Base-by-base conservation (phyloP, 495 filamentous ascomycete species). In the Echria macrotheca region DNA sequence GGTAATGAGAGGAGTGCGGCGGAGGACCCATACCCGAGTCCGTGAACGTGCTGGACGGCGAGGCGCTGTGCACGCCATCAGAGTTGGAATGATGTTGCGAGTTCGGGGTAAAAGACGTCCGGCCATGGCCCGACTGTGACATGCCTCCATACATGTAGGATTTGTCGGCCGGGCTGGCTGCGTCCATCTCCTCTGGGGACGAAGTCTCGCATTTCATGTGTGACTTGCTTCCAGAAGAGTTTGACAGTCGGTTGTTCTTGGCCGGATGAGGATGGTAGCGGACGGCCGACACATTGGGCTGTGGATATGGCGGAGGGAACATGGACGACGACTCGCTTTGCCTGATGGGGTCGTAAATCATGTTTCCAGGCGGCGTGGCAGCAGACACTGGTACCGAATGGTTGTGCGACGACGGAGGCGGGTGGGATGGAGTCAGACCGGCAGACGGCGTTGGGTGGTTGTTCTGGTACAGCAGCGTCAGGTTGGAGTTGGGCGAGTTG, bases 401-500 rank as follows among this genome's bases (percentile, higher is more conserved):
- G 46, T 43, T 23, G n/a, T 41, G 38, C 7, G 38, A 41, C 9
- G 38, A 5, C 15, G 28, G 2, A 11, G 18, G 44, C 26, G 44
- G 44, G 17, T 41, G 61, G n/a, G 40, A 54, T 12, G 49, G 56
- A 50, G 46, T 47, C 11, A 44, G 65, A 36, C 22, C 19, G 24
- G 50, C 19, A 14, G 41, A 40, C 0, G 56, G 45, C 0, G 57
- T 56, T 17, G 66, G 45, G 37, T 47, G 59, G 36, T 59, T 59
- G 32, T 69, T 79, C 48, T 86, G 80, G 57, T 85, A 89, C 33
- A 89, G 71, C 35, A 87, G 69, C 1, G 86, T 89, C 3, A 91
- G 67, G 57, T 84, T 89, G 0, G 85, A 82, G 54, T 84, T 87
- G 5, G 86, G 84, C 14, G 86, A 90, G 58, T 90, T 86, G 21